Base-by-base conservation (phyloP, 2,329 filamentous ascomycete species). In the Myriosclerotinia scirpicola region DNA sequence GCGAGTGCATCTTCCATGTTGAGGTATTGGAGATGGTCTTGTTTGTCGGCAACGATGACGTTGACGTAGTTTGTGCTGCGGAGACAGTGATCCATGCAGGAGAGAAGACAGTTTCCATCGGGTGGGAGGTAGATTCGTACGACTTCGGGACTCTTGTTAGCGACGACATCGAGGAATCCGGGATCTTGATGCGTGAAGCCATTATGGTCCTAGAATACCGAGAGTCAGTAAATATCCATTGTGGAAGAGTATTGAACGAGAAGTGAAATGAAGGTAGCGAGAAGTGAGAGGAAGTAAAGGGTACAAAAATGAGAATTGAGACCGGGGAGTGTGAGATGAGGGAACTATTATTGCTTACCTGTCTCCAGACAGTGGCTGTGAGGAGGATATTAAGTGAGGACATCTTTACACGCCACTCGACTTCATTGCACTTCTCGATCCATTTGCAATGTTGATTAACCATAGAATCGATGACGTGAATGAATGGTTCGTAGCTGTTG, bases 401-500 rank as follows among this genome's bases (percentile, higher is more conserved):
- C 14, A 93, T 80, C 76, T 88, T 88, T 72, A 82, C 85, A 62
- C 90, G 86, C 90, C 90, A 93, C 73, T 90, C 86, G 26, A 93
- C 87, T 74, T 93, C 90, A n/a, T 87, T 80, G 71, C 87, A 90
- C 79, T 93, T 93, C 77, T 93, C 90, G 61, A 93, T 84, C 90
- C 90, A 93, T 77, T 93, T 93, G 81, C 89, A 92, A 79, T 93
- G 90, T 80, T 92, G 90, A 76, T 92, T 92, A 68, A 93, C 90
- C 90, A 93, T 93, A 1, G 88, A 91, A 77, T 93, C 90, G 73
- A 93, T 92, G 73, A 93, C 86, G 75, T 93, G 90, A 67, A 93
- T 90, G 75, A 93, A 93, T 0, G 90, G 89, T 77, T 93, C 90
- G 79, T 93, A 93, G 75, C 87, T 90, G 82, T 93, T 53, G 67